Evolutionary conservation across 352 stramenopile genomes (phyloP), one percentile per base, ranked within the genome.

Genomic region (Phytophthora europaea): DNA sequence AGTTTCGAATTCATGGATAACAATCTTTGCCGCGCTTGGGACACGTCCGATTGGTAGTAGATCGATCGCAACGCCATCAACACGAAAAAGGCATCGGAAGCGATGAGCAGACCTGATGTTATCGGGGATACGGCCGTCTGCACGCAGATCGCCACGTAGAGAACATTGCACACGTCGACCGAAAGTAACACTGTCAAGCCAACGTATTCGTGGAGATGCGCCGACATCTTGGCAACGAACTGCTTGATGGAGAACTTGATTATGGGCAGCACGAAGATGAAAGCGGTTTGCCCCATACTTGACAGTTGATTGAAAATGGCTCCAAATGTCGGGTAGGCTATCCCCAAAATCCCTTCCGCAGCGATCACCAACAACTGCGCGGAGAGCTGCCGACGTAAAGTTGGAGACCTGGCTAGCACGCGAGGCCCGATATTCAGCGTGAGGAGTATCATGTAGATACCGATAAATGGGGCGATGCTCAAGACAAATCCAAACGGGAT

Each of bases 141-240:
- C 66, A 84, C 74, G 23, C 70, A 80, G 3, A 70, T 65, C 0
- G 65, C 52, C 13, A 72, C 38, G 50, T 80, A 84, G 4, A 84
- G 20, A 10, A 76, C 53, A 34, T 83, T 81, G 64, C 73, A 83
- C 3, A 81, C 60, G 23, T 83, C 76, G 12, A 81, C 76, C 0
- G 75, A 73, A 20, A 81, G 73, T 8, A 84, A 65, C 6, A 73
- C 54, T 0, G 55, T 72, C 10, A 67, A 28, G 2, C 73, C 65
- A 3, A 83, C 26, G 43, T 68, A 67, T 15, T 83, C 76, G 5
- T 78, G 36, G 10, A 79, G 67, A 36, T 75, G 60, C 6, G 48
- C 16, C 0, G 57, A 69, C 7, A 43, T 60, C 6, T 51, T 65
- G 0, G 69, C 69, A 2, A 78, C 59, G 0, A 72, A 13, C 45